Evolutionary conservation across 2,329 filamentous ascomycete genomes (phyloP).

Genomic region (Colletotrichum lini): DNA sequence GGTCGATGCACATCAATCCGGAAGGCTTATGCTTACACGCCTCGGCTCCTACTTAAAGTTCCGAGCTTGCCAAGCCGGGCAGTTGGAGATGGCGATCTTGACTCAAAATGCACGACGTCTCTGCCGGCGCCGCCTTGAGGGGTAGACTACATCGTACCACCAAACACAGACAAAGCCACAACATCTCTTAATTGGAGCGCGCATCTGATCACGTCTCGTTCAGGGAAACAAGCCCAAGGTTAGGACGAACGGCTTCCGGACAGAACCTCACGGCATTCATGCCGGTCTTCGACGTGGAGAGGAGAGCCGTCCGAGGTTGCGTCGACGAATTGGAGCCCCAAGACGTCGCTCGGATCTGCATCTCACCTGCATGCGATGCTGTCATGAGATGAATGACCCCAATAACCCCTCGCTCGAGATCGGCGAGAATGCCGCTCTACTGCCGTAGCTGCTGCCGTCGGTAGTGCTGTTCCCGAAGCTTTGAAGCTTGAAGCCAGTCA

Average conservation of each 20-base stretch:
- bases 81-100: neutral
- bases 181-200: constrained; percentile 1
- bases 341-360: constrained; percentile 11
- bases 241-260: neutral
- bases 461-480: constrained; percentile 30
- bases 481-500: neutral
- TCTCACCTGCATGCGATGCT: constrained; percentile 17
- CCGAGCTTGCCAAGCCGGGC: neutral
- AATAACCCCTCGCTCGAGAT: constrained; percentile 14
- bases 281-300: constrained; percentile 2
- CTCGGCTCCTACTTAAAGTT: too few species aligned
- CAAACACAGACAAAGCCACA: neutral
- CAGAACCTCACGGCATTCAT: constrained; percentile 5
- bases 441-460: constrained; percentile 11
- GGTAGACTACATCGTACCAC: neutral
- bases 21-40: too few species aligned
- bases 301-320: neutral
- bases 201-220: neutral
- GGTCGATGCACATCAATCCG: neutral
- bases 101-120: neutral
- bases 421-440: constrained; percentile 19
- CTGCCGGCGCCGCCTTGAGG: neutral
- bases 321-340: constrained; percentile 11
- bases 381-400: constrained; percentile 14
- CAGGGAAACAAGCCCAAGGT: neutral